Evolutionary conservation across 768 basidiomycete species (phyloP).

Genomic region (Solioccasus polychromus): DNA sequence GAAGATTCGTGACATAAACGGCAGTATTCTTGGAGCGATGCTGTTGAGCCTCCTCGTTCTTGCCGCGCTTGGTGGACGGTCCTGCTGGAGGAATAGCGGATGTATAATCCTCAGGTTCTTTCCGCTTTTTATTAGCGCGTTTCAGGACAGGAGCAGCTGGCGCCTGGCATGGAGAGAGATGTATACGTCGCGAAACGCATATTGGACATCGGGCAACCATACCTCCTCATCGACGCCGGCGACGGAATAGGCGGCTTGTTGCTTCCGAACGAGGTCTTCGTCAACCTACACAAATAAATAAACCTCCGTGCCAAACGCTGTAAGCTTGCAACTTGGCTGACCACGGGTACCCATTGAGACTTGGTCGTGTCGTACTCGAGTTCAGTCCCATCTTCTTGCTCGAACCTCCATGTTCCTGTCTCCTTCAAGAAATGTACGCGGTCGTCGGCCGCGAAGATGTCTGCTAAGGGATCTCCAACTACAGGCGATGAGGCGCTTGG

Average conservation of each 20-base stretch:
- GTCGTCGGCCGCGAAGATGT: slow-evolving; percentile 74
- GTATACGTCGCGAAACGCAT: slow-evolving; percentile 24
- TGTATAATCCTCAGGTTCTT: slow-evolving; percentile 69
- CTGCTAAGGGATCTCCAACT: slow-evolving; percentile 50
- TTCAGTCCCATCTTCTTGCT: slow-evolving; percentile 88
- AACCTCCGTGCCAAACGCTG: not conserved
- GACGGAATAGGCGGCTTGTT: slow-evolving; percentile 94
- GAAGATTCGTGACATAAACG: slow-evolving; percentile 84
- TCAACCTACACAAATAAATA: slow-evolving; percentile 56
- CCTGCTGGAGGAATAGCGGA: slow-evolving; percentile 49
- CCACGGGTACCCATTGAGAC: slow-evolving; percentile 80
- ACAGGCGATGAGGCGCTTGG: slow-evolving; percentile 42
- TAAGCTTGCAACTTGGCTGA: slow-evolving; percentile 38
- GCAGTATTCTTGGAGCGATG: slow-evolving; percentile 87
- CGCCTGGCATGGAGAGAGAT: slow-evolving; percentile 45
- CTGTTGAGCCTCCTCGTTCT: slow-evolving; percentile 49
- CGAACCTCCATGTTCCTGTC: slow-evolving; percentile 80
- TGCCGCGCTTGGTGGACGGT: slow-evolving; percentile 67
- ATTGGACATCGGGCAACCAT: slow-evolving; percentile 29
- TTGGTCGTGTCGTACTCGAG: slow-evolving; percentile 82
- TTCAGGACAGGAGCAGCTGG: slow-evolving; percentile 85
- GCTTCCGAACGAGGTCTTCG: slow-evolving; percentile 80
- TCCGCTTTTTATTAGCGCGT: slow-evolving; percentile 78
- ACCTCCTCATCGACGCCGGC: slow-evolving; percentile 94
- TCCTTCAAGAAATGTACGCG: slow-evolving; percentile 77